phyloP scores from a whole-genome alignment of 2,329 filamentous ascomycete genomes.

The Leptosphaerulina australis region DNA sequence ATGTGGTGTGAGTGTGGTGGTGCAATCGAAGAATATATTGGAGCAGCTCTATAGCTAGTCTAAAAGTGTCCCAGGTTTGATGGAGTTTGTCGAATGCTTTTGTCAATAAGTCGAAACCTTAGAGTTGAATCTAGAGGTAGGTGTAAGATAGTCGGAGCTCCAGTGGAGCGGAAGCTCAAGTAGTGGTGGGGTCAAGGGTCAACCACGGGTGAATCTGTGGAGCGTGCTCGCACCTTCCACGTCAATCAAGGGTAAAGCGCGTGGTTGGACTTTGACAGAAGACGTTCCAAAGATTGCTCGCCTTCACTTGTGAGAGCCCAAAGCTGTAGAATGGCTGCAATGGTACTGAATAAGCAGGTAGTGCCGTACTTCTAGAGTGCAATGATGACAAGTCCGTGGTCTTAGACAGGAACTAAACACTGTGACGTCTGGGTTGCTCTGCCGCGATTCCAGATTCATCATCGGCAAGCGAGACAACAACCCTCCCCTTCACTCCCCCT shows the following conservation, averaged over 20 bases:
- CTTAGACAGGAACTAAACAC: conserved; percentile 13
- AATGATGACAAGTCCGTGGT: conserved; percentile 10
- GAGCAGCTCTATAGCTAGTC: neutral
- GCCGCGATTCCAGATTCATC: conserved; percentile 19
- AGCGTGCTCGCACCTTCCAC: conserved; percentile 19
- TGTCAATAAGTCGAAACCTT: neutral
- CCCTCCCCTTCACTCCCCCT: conserved; percentile 10
- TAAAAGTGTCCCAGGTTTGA: neutral
- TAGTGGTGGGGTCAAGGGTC: conserved; percentile 15
- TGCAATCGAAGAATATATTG: neutral
- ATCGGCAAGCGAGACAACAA: conserved; percentile 18
- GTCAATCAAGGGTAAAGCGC: conserved; percentile 3
- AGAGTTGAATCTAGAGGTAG: neutral
- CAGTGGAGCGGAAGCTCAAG: conserved; percentile 13
- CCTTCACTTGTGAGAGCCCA: neutral
- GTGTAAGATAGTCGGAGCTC: conserved; percentile 9
- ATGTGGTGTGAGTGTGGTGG: conserved; percentile 10
- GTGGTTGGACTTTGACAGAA: neutral
- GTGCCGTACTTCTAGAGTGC: conserved; percentile 1
- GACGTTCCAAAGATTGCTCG: neutral
- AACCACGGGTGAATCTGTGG: conserved; percentile 14
- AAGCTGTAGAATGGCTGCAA: neutral
- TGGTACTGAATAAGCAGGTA: neutral
- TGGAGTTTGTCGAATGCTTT: neutral
- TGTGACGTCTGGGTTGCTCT: conserved; percentile 17